Evolutionary conservation across 1,284 basidiomycete species (phyloP).

Genomic region (Pseudozyma sp.): DNA sequence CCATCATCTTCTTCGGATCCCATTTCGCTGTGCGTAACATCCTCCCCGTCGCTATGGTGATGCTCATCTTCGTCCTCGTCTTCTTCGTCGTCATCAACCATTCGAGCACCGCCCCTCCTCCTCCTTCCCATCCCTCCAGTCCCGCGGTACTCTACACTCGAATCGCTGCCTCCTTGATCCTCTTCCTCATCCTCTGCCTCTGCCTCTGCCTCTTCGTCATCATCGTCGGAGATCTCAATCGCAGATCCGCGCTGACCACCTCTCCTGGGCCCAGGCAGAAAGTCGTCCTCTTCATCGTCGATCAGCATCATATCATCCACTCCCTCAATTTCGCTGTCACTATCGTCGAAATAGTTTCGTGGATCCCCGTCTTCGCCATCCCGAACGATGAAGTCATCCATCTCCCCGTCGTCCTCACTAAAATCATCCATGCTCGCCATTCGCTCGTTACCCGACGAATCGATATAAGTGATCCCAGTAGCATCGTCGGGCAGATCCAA

Average conservation of each 20-base stretch:
- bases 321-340: background rate
- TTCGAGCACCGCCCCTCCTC: constrained; percentile 1
- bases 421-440: constrained; percentile 2
- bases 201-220: constrained; percentile 11
- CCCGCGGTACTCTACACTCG: constrained; percentile 29
- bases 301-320: constrained; percentile 2
- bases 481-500: constrained; percentile 12
- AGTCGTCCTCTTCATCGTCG: constrained; percentile 35
- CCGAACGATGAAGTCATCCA: constrained; percentile 39
- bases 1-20: constrained; percentile 12
- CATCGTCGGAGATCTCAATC: constrained; percentile 43
- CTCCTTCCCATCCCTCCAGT: constrained; percentile 1
- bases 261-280: constrained; percentile 37
- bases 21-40: background rate
- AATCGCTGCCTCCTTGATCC: constrained; percentile 6
- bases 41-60: constrained; percentile 5
- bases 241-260: constrained; percentile 7
- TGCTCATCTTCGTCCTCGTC: constrained; percentile 11
- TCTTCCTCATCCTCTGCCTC: constrained; percentile 5
- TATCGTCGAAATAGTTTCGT: background rate
- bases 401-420: constrained; percentile 43
- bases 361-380: constrained; percentile 10
- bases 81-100: constrained; percentile 8
- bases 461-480: constrained; percentile 2
- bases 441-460: background rate